Evolutionary conservation across 352 stramenopile genomes (phyloP).

Genomic region (Pythium periplocum): DNA sequence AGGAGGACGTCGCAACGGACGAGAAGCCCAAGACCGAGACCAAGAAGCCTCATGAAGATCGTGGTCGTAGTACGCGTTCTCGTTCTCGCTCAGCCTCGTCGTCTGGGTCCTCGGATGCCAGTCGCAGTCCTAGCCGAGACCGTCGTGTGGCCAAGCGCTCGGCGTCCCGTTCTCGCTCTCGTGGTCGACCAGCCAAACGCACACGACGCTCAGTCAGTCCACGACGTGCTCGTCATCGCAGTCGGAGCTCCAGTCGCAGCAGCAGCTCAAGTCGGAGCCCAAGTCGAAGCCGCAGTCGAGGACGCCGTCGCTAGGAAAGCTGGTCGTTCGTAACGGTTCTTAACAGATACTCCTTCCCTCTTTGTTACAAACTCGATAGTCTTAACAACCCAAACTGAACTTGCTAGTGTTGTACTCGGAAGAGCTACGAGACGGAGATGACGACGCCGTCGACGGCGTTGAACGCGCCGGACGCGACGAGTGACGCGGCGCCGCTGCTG

Average conservation of each 20-base stretch:
- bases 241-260: slow-evolving; percentile 23
- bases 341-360: too few species aligned
- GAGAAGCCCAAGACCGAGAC: slow-evolving; percentile 9
- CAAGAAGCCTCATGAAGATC: slow-evolving; percentile 12
- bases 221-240: slow-evolving; percentile 8
- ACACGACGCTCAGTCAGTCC: neutral
- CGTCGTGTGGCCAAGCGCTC: neutral
- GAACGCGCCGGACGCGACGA: too few species aligned
- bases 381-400: too few species aligned
- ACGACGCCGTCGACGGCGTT: too few species aligned
- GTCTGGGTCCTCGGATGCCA: slow-evolving; percentile 1
- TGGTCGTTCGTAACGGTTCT: too few species aligned
- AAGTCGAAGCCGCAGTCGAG: slow-evolving; percentile 3
- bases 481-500: too few species aligned
- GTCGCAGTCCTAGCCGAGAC: neutral
- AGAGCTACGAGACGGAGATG: too few species aligned
- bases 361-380: too few species aligned
- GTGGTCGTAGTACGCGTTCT: slow-evolving; percentile 16
- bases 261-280: slow-evolving; percentile 7
- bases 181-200: slow-evolving; percentile 17
- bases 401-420: too few species aligned
- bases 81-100: slow-evolving; percentile 18
- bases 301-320: neutral
- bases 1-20: neutral
- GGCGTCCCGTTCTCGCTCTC: slow-evolving; percentile 28